phyloP scores from a whole-genome alignment of 2,329 filamentous ascomycete species.

The Pseudogymnoascus sp. region DNA sequence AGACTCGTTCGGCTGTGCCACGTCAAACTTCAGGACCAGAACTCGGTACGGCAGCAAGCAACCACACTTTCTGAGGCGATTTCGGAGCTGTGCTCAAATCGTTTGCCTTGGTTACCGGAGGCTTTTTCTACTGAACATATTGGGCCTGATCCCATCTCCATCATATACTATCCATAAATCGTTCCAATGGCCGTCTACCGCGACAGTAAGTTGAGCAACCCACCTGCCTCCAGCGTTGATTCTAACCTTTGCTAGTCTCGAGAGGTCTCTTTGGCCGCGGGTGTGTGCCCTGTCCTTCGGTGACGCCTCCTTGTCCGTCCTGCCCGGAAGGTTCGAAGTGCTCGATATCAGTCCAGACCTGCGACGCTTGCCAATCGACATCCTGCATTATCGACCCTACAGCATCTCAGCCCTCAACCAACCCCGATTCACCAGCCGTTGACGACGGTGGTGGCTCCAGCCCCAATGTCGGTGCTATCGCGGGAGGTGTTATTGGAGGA shows the following conservation, averaged over 20 bases:
- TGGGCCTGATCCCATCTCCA: background rate
- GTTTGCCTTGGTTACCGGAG: background rate
- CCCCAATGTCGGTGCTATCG: slow-evolving; percentile 75
- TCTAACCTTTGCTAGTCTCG: background rate
- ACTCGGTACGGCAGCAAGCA: background rate
- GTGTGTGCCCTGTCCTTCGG: slow-evolving; percentile 36
- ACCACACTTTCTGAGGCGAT: background rate
- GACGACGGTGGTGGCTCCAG: slow-evolving; percentile 35
- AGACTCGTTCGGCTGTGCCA: slow-evolving; percentile 5
- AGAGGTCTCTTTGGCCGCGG: background rate
- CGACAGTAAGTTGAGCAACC: background rate
- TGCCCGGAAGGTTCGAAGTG: slow-evolving; percentile 50
- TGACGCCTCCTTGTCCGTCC: slow-evolving; percentile 49
- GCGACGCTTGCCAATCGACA: slow-evolving; percentile 50
- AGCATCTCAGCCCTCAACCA: slow-evolving; percentile 16
- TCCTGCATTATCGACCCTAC: slow-evolving; percentile 42
- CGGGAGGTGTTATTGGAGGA: slow-evolving; percentile 83
- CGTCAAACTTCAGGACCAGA: slow-evolving; percentile 6
- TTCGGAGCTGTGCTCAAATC: background rate
- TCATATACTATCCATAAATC: background rate
- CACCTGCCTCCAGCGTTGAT: background rate
- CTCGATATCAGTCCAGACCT: slow-evolving; percentile 50
- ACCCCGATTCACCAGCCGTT: slow-evolving; percentile 16
- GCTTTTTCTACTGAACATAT: background rate
- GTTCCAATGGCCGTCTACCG: background rate